phyloP scores from a whole-genome alignment of 805 yeast genomes.

The Brettanomyces nanus region DNA sequence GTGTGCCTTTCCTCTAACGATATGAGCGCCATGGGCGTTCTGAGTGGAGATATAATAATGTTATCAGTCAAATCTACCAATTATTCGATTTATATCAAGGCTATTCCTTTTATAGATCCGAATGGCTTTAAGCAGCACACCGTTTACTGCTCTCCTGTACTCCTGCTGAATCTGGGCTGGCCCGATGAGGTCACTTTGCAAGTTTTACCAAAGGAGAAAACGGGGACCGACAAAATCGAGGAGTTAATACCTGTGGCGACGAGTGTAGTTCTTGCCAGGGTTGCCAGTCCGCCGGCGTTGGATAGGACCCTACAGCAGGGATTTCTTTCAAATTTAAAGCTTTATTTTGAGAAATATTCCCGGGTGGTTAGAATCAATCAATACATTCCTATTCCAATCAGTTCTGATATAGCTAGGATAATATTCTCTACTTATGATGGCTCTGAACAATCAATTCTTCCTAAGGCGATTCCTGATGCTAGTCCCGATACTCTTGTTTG shows the following conservation, averaged over 20 bases:
- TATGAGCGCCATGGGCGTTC: conserved; percentile 48
- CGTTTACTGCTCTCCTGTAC: conserved; percentile 56
- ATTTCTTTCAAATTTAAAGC: conserved; percentile 52
- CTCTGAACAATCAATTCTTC: conserved; percentile 14
- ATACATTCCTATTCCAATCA: conserved; percentile 69
- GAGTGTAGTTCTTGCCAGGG: conserved; percentile 55
- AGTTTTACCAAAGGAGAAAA: background rate
- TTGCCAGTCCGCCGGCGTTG: conserved; percentile 62
- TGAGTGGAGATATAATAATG: conserved; percentile 60
- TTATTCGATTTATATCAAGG: conserved; percentile 26
- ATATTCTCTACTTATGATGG: conserved; percentile 32
- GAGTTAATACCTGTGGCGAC: conserved; percentile 41
- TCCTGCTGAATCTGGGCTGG: conserved; percentile 33
- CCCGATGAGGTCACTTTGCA: conserved; percentile 17
- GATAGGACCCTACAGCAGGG: conserved; percentile 54
- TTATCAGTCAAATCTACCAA: conserved; percentile 5
- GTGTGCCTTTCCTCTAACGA: conserved; percentile 41
- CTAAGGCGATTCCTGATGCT: conserved; percentile 45
- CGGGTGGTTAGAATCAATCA: conserved; percentile 62
- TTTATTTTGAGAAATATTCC: conserved; percentile 47
- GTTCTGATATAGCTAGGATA: conserved; percentile 55
- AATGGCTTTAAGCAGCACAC: conserved; percentile 31
- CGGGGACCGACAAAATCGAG: background rate
- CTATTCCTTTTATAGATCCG: conserved; percentile 62
- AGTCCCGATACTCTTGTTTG: conserved; percentile 72